Evolutionary conservation across 805 yeast genomes (phyloP), one percentile per base, ranked within the genome.

Genomic region (Myxozyma kluyveri): DNA sequence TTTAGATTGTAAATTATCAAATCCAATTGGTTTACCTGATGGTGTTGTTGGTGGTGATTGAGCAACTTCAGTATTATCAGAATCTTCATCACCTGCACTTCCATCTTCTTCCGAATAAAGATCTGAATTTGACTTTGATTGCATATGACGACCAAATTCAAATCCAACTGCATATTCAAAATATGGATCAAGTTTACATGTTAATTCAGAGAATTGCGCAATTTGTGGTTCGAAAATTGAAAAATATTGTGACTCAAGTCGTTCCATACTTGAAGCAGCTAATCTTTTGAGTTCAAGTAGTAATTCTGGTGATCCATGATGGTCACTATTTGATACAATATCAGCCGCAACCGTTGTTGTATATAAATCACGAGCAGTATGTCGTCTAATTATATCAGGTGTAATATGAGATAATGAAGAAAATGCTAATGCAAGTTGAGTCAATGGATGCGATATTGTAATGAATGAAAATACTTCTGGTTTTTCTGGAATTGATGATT

Each of bases 361-460:
- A 27, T 36, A 44, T 29, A n/a, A 36, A 33, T 56, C 56, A 22
- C 60, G 50, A 9, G 38, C 2, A 2, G 54, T 38, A 22, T 45
- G 35, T 24, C 60, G 51, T 6, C 60, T 45, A 4, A 56, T 44
- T 9, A 50, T 19, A 35, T 56, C 52, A 4, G 60, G 42, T 1
- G 45, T 36, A n/a, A 49, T 27, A 23, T 43, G 37, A 12, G 41
- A 36, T n/a, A 48, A 26, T 3, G 55, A 43, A 27, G 42, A 23
- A 33, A 39, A 42, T 5, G 39, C 12, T 4, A 56, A 49, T 4
- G 57, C 48, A 12, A 50, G 51, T 14, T 38, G 45, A 7, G 47
- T 45, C 21, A 56, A 24, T 23, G 60, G 58, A 39, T 56, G 60
- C 24, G 60, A 54, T 18, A 56, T 39, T 10, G 60, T 38, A 31